phyloP scores from a whole-genome alignment of 2,329 filamentous ascomycete species.

The Alternaria panax region DNA sequence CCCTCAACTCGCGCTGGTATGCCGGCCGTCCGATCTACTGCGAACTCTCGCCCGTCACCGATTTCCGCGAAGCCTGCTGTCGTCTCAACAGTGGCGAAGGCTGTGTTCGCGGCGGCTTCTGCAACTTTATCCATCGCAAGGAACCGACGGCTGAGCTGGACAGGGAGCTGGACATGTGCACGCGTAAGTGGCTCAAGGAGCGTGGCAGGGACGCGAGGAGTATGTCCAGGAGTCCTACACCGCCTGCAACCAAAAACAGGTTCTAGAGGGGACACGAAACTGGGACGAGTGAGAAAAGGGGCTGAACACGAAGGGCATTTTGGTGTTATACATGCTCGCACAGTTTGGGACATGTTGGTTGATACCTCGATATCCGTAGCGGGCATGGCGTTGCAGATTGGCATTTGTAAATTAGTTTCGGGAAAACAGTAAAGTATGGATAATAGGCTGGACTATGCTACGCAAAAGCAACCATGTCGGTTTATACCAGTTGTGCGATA shows the following conservation, averaged over 20 bases:
- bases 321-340: constrained; percentile 8
- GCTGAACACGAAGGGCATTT: constrained; percentile 1
- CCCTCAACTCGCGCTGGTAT: constrained; percentile 95
- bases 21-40: constrained; percentile 97
- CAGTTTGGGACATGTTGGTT: constrained; percentile 8
- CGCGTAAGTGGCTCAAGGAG: constrained; percentile 94
- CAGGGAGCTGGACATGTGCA: constrained; percentile 81
- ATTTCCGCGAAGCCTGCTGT: constrained; percentile 98
- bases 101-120: constrained; percentile 94
- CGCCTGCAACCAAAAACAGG: constrained; percentile 66
- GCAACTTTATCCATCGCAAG: constrained; percentile 99
- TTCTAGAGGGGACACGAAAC: background rate
- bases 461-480: background rate
- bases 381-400: constrained; percentile 12
- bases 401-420: background rate
- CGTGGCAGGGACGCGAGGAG: constrained; percentile 85
- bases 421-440: background rate
- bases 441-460: background rate
- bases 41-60: constrained; percentile 94
- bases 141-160: constrained; percentile 91
- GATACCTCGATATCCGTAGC: constrained; percentile 16
- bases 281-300: background rate
- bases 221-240: constrained; percentile 81
- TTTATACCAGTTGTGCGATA: background rate
- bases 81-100: constrained; percentile 93